Base-by-base conservation (phyloP, 768 basidiomycete species). In the Tricholoma sp. region DNA sequence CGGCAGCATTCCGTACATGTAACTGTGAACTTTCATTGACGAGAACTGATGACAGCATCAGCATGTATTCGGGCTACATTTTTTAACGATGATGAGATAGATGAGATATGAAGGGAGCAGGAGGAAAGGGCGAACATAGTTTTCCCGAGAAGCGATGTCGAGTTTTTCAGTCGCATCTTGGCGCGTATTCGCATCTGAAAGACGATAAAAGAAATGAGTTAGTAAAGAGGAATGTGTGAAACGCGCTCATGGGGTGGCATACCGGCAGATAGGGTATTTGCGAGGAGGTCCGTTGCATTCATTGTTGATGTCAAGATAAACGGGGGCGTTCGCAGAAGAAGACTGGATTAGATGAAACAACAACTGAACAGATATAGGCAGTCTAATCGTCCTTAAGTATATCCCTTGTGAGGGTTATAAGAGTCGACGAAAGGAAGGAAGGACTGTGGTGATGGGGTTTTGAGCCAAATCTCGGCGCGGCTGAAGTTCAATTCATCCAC, bases 231-330 rank as follows among this genome's bases (percentile, higher is more conserved):
- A 62, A 54, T 59, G 61, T 22, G 56, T 45, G 57, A 64, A 60
- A 72, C 67, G 74, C 70, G 71, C 61, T 57, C 67, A 58, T 57
- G 58, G 62, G 61, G 69, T 64, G 72, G 74, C 85, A 66, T 68
- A 94, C 94, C 91, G 47, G 91, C 79, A 59, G 93, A 95, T 65
- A 98, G 86, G 67, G 95, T 88, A 77, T 96, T 94, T 64, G 89
- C 84, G 68, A 98, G 86, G 59, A 98, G 86, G 72, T 91, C 85
- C 57, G 84, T 87, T 63, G 92, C 91, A 79, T 92, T 92, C 93
- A 96, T 95, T 68, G 75, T 81, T 71, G 72, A 69, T 63, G 63
- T 16, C 52, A 39, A 55, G 61, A 62, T 58, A 45, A 54, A 47
- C 29, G 37, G 35, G 24, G 37, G n/a, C 10, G 24, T 39, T 61